phyloP scores from a whole-genome alignment of 805 yeast species.

The Yamadazyma insecticola region DNA sequence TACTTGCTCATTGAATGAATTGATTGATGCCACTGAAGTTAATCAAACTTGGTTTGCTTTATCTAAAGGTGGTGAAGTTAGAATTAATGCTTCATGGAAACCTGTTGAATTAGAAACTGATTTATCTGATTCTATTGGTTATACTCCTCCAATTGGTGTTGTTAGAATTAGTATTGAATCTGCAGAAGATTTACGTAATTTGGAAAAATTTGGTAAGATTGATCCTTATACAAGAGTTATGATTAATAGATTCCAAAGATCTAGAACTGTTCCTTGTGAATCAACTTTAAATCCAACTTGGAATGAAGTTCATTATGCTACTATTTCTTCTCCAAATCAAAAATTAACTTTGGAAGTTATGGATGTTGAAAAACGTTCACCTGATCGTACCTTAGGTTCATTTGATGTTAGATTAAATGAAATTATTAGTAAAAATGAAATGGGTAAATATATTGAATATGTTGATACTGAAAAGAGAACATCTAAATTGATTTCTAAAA shows the following conservation, averaged over 20 bases:
- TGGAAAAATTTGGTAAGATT: conserved; percentile 84
- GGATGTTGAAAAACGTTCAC: conserved; percentile 79
- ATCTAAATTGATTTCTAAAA: conserved; percentile 64
- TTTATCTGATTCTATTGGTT: conserved; percentile 65
- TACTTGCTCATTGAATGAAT: conserved; percentile 52
- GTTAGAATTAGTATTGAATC: conserved; percentile 66
- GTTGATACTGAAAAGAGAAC: conserved; percentile 52
- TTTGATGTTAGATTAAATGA: conserved; percentile 66
- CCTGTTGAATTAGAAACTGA: conserved; percentile 53
- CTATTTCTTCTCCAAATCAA: conserved; percentile 81
- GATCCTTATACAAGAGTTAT: conserved; percentile 87
- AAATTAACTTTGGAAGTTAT: conserved; percentile 80
- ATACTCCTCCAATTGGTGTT: conserved; percentile 93
- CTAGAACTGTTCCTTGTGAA: conserved; percentile 67
- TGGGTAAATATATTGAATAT: conserved; percentile 54
- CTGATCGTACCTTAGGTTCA: conserved; percentile 84
- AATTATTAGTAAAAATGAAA: conserved; percentile 64
- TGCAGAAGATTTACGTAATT: conserved; percentile 73
- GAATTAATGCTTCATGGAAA: conserved; percentile 73
- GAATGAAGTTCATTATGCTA: conserved; percentile 77
- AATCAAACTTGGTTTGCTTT: conserved; percentile 77
- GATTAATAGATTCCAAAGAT: conserved; percentile 70
- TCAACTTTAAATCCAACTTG: conserved; percentile 76
- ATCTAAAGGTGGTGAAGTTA: conserved; percentile 68
- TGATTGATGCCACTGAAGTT: conserved; percentile 74